Evolutionary conservation across 192 early-diverging fungal species (phyloP).

Genomic region (Rhizophlyctis rosea): DNA sequence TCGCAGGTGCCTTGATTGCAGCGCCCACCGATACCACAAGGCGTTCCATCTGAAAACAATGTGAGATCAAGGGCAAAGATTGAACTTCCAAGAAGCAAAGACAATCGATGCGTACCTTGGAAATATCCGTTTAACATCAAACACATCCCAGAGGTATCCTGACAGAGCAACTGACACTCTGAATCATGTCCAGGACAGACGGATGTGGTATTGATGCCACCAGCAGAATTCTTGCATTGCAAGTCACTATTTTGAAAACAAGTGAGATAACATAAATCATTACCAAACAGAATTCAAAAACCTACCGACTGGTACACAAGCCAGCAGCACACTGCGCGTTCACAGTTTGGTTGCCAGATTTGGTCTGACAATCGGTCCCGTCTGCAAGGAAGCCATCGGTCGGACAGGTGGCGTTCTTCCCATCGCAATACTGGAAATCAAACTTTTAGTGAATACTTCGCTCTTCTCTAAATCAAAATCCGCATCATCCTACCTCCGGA

Average conservation of each 20-base stretch:
- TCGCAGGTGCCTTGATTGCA: conserved; percentile 31
- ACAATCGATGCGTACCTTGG: conserved; percentile 11
- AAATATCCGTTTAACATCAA: conserved; percentile 37
- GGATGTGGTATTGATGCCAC: conserved; percentile 22
- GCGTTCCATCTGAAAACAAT: conserved; percentile 41
- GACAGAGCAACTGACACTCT: conserved; percentile 35
- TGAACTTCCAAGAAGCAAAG: background rate
- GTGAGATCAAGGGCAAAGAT: background rate
- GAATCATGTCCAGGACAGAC: conserved; percentile 32
- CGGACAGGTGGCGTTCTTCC: conserved; percentile 68
- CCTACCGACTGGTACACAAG: conserved; percentile 38
- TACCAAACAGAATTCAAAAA: background rate
- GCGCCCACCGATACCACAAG: conserved; percentile 28
- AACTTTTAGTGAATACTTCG: background rate
- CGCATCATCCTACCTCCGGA: conserved; percentile 52
- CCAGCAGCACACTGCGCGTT: conserved; percentile 43
- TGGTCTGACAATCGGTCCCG: conserved; percentile 57
- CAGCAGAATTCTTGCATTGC: conserved; percentile 32
- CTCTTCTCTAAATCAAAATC: background rate
- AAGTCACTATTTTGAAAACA: no score
- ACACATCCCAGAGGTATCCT: conserved; percentile 23
- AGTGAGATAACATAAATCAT: no score
- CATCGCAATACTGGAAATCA: conserved; percentile 56
- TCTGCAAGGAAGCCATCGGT: conserved; percentile 61
- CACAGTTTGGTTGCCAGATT: background rate